phyloP scores from a whole-genome alignment of 495 filamentous ascomycete genomes.

The Penicillium manginii region DNA sequence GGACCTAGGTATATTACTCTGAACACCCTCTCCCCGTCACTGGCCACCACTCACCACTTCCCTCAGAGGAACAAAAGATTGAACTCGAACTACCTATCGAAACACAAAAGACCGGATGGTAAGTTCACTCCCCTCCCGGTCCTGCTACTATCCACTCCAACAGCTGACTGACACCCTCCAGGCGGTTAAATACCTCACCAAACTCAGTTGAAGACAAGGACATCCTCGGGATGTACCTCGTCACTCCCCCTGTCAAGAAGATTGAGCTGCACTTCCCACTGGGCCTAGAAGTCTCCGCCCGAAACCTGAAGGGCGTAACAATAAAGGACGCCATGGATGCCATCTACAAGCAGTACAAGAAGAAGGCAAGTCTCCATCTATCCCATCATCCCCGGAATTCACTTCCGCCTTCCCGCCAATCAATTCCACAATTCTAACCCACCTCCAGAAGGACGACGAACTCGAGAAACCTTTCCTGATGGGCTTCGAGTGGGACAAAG shows the following conservation, averaged over 20 bases:
- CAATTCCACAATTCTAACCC: not conserved
- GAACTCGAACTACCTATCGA: constrained; percentile 80
- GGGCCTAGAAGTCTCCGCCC: constrained; percentile 83
- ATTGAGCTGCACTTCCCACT: constrained; percentile 88
- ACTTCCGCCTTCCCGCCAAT: too few species aligned
- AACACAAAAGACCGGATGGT: constrained; percentile 91
- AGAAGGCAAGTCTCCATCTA: constrained; percentile 65
- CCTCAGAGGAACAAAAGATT: constrained; percentile 72
- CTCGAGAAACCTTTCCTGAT: constrained; percentile 78
- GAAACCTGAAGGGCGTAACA: constrained; percentile 89
- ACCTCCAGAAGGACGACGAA: constrained; percentile 80
- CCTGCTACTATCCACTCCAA: not conserved
- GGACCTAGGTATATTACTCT: constrained; percentile 67
- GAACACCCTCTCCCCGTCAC: not conserved
- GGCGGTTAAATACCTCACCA: constrained; percentile 90
- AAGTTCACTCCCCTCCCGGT: constrained; percentile 34
- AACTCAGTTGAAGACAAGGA: constrained; percentile 77
- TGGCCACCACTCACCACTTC: constrained; percentile 7
- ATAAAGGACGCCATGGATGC: constrained; percentile 94
- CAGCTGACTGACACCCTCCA: constrained; percentile 32
- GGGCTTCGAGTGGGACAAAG: constrained; percentile 94
- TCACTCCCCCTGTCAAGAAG: constrained; percentile 84
- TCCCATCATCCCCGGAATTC: too few species aligned
- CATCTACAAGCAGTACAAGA: constrained; percentile 93
- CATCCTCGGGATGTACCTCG: constrained; percentile 76